These are phyloP conservation scores for Aspergillus mulundensis DNA, from an alignment of 495 filamentous ascomycete genomes.

Conservation along the genomic window DNA sequence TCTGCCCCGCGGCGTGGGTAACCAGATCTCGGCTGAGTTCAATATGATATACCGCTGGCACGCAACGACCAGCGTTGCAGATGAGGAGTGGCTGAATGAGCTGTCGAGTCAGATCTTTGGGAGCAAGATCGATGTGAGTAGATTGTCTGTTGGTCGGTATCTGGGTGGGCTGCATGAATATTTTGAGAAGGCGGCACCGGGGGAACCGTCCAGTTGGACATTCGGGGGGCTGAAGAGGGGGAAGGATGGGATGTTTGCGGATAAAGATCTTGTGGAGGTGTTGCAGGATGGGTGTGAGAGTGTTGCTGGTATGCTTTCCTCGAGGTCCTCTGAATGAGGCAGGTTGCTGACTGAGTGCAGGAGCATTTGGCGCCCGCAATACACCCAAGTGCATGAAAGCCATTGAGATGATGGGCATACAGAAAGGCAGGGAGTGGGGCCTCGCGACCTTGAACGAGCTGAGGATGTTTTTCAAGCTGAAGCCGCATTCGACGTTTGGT, in stretches of 20 bases:
- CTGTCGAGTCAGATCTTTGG: conserved; percentile 32
- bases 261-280: conserved; percentile 59
- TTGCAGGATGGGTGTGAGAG: conserved; percentile 51
- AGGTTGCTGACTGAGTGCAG: too few relatives aligned
- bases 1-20: conserved; percentile 34
- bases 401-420: conserved; percentile 71
- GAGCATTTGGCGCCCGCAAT: conserved; percentile 55
- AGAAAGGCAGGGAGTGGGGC: conserved; percentile 68
- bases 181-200: conserved; percentile 21
- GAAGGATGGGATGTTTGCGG: conserved; percentile 53
- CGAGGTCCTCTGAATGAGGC: too few relatives aligned
- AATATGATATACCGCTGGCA: conserved; percentile 52
- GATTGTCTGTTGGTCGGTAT: conserved; percentile 1
- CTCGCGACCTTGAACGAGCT: conserved; percentile 73
- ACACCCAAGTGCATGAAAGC: conserved; percentile 63
- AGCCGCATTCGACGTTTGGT: conserved; percentile 64
- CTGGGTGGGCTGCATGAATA: conserved; percentile 4
- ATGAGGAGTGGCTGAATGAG: conserved; percentile 43
- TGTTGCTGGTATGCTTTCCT: conserved; percentile 13
- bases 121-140: neutral
- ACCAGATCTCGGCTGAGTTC: conserved; percentile 49
- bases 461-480: conserved; percentile 66
- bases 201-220: conserved; percentile 38
- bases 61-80: conserved; percentile 34
- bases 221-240: conserved; percentile 54